Percentiles rank a stretch among this genome's conserved stretches.
Evolutionary conservation across 768 basidiomycete species (phyloP).

Genomic region (Amanita inopinata): DNA sequence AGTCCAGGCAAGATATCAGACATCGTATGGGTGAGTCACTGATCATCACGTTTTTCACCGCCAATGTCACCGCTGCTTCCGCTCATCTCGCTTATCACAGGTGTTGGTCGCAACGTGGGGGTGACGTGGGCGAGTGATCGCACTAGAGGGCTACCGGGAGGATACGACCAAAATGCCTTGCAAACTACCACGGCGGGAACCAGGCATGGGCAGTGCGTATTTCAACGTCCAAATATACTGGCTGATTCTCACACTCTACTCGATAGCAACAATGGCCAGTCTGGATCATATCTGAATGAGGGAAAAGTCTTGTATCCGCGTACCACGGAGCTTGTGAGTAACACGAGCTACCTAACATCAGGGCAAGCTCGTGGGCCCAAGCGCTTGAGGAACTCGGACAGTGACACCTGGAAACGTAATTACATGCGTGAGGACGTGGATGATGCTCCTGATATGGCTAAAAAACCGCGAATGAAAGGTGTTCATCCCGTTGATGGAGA

Average conservation of each 20-base stretch:
- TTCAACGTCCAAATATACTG: neutral
- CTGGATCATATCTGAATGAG: neutral
- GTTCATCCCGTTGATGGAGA: too few relatives aligned
- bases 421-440: slow-evolving; percentile 1
- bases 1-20: slow-evolving; percentile 6
- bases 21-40: slow-evolving; percentile 7
- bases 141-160: neutral
- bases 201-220: slow-evolving; percentile 4
- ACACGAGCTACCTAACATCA: neutral
- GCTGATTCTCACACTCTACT: neutral
- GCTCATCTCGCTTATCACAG: neutral
- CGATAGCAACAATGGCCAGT: slow-evolving; percentile 1
- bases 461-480: neutral
- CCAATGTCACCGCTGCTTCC: neutral
- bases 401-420: slow-evolving; percentile 5
- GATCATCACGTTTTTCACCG: neutral
- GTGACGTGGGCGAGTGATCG: slow-evolving; percentile 3
- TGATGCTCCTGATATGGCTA: neutral
- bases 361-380: slow-evolving; percentile 1
- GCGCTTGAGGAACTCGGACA: neutral
- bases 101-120: slow-evolving; percentile 5
- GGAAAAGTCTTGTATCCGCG: slow-evolving; percentile 8
- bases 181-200: neutral
- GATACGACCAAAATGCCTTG: neutral
- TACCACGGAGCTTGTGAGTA: slow-evolving; percentile 8